These are phyloP conservation scores for Parasitella parasitica DNA, from an alignment of 371 early-diverging fungal species.

Conservation along the genomic window DNA sequence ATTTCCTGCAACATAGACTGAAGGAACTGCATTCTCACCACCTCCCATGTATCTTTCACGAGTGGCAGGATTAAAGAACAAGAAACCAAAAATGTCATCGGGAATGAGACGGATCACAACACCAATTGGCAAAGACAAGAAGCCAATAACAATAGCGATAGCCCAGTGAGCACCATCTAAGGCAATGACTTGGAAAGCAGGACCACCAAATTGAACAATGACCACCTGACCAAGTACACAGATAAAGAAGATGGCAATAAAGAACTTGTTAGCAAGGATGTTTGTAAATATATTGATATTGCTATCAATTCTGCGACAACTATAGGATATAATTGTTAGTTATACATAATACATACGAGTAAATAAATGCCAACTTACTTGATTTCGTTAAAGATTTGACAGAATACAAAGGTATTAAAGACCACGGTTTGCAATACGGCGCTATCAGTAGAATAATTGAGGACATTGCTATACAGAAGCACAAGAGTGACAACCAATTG, in stretches of 20 bases:
- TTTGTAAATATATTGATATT: constrained; percentile 57
- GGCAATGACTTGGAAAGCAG: constrained; percentile 49
- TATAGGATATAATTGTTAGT: background rate
- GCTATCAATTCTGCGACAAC: constrained; percentile 60
- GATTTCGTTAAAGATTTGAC: constrained; percentile 79
- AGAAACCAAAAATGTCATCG: constrained; percentile 35
- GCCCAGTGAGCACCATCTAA: constrained; percentile 61
- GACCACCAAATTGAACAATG: constrained; percentile 59
- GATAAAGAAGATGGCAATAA: constrained; percentile 53
- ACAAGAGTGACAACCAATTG: constrained; percentile 55
- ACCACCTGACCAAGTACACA: constrained; percentile 52
- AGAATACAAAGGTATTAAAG: constrained; percentile 79
- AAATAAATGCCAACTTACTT: constrained; percentile 32
- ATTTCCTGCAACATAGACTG: constrained; percentile 32
- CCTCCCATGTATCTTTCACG: constrained; percentile 27
- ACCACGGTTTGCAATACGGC: constrained; percentile 58
- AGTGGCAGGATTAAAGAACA: constrained; percentile 23
- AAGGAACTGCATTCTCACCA: constrained; percentile 8
- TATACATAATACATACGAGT: background rate
- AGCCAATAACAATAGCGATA: constrained; percentile 61
- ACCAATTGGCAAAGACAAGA: constrained; percentile 67
- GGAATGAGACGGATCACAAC: constrained; percentile 66
- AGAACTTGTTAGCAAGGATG: constrained; percentile 51
- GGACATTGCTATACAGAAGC: constrained; percentile 46
- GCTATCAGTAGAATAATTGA: constrained; percentile 21